Percentiles rank a stretch among this genome's conserved stretches.
Evolutionary conservation across 345 rosid genomes (phyloP).

Genomic region (Carallia brachiata): DNA sequence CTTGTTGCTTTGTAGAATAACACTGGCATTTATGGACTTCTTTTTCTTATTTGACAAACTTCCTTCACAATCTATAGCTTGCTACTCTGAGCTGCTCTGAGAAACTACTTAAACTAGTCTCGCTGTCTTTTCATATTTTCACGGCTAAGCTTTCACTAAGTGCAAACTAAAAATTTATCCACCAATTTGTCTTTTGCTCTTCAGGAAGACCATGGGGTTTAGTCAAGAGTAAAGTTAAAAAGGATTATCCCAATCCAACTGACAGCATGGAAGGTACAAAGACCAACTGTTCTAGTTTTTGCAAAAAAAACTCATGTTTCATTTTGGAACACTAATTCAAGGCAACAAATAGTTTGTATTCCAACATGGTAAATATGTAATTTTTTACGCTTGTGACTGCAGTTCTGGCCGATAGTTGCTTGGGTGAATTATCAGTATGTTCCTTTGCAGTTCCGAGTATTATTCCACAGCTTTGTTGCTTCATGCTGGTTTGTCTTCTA

Average conservation of each 20-base stretch:
- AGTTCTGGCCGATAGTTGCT: conserved; percentile 90
- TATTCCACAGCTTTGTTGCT: conserved; percentile 65
- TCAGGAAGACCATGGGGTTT: conserved; percentile 75
- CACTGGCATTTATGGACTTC: no score
- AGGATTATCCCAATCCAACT: conserved; percentile 68
- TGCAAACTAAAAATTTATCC: background rate
- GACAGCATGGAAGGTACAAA: conserved; percentile 85
- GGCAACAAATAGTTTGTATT: background rate
- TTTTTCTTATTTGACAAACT: no score
- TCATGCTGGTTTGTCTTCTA: conserved; percentile 64
- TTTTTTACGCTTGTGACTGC: conserved; percentile 23
- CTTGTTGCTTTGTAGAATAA: no score
- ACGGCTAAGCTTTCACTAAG: no score
- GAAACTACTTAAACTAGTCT: no score
- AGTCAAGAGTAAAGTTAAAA: conserved; percentile 64
- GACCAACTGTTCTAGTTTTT: background rate
- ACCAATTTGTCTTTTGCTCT: conserved; percentile 1
- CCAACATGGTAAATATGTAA: background rate
- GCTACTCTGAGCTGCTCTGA: no score
- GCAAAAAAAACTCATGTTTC: background rate
- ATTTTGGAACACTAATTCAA: background rate
- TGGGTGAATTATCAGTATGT: conserved; percentile 84
- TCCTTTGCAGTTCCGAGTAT: conserved; percentile 76
- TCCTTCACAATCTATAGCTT: no score
- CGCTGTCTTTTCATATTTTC: no score